These are phyloP conservation scores for Fusarium fujikuroi DNA, from an alignment of 2,329 filamentous ascomycete species.

Conservation along the genomic window DNA sequence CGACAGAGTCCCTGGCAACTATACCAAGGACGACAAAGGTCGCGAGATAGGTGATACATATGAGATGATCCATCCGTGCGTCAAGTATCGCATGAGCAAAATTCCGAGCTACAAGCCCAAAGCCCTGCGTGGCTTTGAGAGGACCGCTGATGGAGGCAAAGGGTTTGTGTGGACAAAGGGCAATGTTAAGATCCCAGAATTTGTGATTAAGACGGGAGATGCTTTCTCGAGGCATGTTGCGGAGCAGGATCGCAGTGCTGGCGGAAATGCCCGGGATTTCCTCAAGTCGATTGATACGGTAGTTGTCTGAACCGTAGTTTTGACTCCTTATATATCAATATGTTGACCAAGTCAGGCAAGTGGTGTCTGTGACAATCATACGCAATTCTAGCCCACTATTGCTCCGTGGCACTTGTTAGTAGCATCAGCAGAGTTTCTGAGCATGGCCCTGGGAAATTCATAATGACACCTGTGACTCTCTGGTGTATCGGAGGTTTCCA, in stretches of 20 bases:
- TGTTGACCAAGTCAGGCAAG: neutral
- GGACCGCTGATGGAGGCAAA: slow-evolving; percentile 9
- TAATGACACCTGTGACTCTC: neutral
- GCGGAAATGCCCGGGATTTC: slow-evolving; percentile 27
- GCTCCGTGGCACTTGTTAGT: neutral
- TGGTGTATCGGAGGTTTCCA: neutral
- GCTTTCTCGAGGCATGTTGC: slow-evolving; percentile 31
- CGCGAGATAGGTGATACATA: slow-evolving; percentile 24
- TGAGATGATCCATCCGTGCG: slow-evolving; percentile 39
- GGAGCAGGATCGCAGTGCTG: slow-evolving; percentile 20
- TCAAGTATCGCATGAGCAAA: slow-evolving; percentile 39
- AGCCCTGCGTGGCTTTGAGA: slow-evolving; percentile 31
- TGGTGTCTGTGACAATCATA: neutral
- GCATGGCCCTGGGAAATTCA: neutral
- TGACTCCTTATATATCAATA: neutral
- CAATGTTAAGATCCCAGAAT: slow-evolving; percentile 30
- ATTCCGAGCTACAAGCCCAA: slow-evolving; percentile 30
- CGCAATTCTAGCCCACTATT: neutral
- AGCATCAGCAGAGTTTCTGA: neutral
- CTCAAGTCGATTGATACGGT: slow-evolving; percentile 24
- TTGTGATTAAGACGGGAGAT: slow-evolving; percentile 36
- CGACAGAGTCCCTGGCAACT: slow-evolving; percentile 31
- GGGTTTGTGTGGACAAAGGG: slow-evolving; percentile 33
- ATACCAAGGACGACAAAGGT: slow-evolving; percentile 25
- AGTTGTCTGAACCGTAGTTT: neutral